Percentiles rank a stretch among this genome's conserved stretches.
These are phyloP conservation scores for Aspergillus novofumigatus DNA, from an alignment of 2,329 filamentous ascomycete species.

Conservation along the genomic window DNA sequence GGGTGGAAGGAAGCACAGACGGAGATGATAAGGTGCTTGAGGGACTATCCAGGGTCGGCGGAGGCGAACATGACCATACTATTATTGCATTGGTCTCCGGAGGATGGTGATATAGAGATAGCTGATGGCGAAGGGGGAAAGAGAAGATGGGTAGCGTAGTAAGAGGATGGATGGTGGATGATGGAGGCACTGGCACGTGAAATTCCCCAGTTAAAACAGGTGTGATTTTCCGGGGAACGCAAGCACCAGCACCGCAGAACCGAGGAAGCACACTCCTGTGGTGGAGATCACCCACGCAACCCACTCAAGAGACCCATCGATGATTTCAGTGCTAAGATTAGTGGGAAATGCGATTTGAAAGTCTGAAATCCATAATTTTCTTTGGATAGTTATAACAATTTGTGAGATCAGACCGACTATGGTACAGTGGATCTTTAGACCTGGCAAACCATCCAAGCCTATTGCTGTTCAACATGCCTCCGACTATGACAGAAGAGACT, in stretches of 20 bases:
- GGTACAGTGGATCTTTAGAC: neutral
- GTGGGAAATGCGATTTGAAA: neutral
- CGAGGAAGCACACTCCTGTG: neutral
- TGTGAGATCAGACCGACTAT: neutral
- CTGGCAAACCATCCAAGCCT: neutral
- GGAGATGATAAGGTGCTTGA: conserved; percentile 2
- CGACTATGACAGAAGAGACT: neutral
- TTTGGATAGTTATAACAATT: neutral
- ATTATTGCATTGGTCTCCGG: neutral
- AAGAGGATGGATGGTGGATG: conserved; percentile 1
- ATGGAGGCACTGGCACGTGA: conserved; percentile 16
- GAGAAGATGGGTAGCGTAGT: neutral
- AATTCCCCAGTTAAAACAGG: neutral
- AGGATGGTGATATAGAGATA: neutral
- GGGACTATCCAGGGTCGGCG: conserved; percentile 18
- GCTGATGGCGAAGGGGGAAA: neutral
- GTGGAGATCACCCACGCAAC: neutral
- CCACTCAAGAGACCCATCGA: neutral
- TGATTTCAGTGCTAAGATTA: neutral
- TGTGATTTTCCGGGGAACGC: neutral
- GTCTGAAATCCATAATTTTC: neutral
- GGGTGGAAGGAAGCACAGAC: neutral
- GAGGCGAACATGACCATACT: conserved; percentile 18
- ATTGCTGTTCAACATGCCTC: neutral
- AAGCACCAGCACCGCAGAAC: neutral